Evolutionary conservation across 306 rosid species (phyloP).

Genomic region (Fagus sylvatica): DNA sequence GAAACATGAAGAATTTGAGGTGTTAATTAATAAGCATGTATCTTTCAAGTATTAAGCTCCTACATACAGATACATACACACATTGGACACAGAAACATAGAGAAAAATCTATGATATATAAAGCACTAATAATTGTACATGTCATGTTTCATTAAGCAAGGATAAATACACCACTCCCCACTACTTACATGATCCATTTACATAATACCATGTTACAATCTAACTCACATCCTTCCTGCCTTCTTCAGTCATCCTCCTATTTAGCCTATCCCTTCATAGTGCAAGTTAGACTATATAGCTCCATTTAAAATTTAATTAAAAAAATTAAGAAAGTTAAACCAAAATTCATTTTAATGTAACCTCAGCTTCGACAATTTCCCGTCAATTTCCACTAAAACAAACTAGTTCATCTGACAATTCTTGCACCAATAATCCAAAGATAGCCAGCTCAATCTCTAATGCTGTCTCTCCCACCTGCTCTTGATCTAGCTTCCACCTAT

Average conservation of each 20-base stretch:
- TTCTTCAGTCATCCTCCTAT: conserved; percentile 29
- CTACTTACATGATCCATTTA: conserved; percentile 47
- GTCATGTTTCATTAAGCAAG: conserved; percentile 35
- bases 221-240: conserved; percentile 20
- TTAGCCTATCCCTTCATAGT: conserved; percentile 41
- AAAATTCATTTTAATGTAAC: conserved; percentile 23
- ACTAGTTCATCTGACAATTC: conserved; percentile 69
- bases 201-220: conserved; percentile 33
- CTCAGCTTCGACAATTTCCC: conserved; percentile 25
- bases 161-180: conserved; percentile 40
- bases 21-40: neutral
- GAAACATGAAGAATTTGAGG: neutral
- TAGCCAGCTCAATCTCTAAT: conserved; percentile 58
- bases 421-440: conserved; percentile 58
- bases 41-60: neutral
- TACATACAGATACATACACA: neutral
- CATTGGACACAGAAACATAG: neutral
- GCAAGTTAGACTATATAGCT: conserved; percentile 44
- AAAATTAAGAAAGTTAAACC: conserved; percentile 21
- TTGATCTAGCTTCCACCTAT: conserved; percentile 56
- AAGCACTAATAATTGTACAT: conserved; percentile 34
- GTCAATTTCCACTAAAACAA: conserved; percentile 32
- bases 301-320: conserved; percentile 38
- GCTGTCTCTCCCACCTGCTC: conserved; percentile 48
- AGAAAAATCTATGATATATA: neutral